These are phyloP conservation scores for Senna tora DNA, from an alignment of 306 rosid species.

Conservation along the genomic window DNA sequence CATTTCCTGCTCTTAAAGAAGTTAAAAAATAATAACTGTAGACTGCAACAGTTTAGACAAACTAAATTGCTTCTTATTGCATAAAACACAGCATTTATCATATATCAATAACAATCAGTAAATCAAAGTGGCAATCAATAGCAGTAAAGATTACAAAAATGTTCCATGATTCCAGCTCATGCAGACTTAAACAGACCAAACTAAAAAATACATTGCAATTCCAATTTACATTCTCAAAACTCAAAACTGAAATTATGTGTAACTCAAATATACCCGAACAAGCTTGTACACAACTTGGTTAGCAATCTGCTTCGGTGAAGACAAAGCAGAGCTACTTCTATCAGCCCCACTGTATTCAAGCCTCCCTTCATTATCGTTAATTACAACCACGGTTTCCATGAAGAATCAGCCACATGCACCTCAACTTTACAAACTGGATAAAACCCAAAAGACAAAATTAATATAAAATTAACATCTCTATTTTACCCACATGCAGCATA, in stretches of 20 bases:
- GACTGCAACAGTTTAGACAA: not conserved
- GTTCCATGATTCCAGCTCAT: conserved; percentile 10
- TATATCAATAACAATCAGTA: not conserved
- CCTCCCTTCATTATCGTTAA: conserved; percentile 75
- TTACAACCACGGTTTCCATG: conserved; percentile 85
- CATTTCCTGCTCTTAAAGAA: not conserved
- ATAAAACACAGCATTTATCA: not conserved
- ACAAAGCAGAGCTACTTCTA: conserved; percentile 61
- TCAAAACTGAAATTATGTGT: conserved; percentile 1
- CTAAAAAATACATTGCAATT: conserved; percentile 9
- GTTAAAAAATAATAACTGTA: not conserved
- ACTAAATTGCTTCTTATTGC: not conserved
- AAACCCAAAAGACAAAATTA: conserved; percentile 37
- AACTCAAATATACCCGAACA: conserved; percentile 70
- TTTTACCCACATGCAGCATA: conserved; percentile 34
- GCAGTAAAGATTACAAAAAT: not conserved
- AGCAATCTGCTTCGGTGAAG: conserved; percentile 69
- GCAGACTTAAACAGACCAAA: not conserved
- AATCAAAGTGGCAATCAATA: not conserved
- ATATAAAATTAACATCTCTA: too few relatives aligned
- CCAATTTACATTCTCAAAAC: conserved; percentile 33
- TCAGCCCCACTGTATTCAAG: conserved; percentile 61
- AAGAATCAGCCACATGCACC: conserved; percentile 84
- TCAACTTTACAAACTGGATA: conserved; percentile 79
- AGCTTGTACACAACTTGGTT: conserved; percentile 97